These are phyloP conservation scores for Brettanomyces anomalus DNA, from an alignment of 805 yeast genomes.

Conservation along the genomic window DNA sequence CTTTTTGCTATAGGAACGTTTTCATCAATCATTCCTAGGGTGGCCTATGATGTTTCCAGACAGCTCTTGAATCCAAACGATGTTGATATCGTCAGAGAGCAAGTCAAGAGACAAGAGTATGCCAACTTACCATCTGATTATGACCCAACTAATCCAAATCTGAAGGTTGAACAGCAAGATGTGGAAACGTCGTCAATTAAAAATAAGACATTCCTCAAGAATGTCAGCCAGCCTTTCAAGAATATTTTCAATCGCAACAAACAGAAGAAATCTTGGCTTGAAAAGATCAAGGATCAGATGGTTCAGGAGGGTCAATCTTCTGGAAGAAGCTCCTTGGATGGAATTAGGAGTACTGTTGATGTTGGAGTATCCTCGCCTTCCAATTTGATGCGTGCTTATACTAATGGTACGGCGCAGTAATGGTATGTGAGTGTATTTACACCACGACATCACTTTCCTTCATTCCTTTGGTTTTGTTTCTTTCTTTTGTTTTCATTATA, in stretches of 20 bases:
- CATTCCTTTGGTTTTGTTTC: too few species aligned
- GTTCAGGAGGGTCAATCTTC: slow-evolving; percentile 16
- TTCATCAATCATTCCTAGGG: slow-evolving; percentile 52
- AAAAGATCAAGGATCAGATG: slow-evolving; percentile 13
- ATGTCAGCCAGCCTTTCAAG: neutral
- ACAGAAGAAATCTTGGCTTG: neutral
- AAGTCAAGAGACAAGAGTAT: slow-evolving; percentile 43
- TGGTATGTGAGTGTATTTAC: neutral
- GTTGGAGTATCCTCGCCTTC: slow-evolving; percentile 17
- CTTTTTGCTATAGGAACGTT: slow-evolving; percentile 46
- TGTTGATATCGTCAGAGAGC: slow-evolving; percentile 63
- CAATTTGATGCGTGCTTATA: slow-evolving; percentile 16
- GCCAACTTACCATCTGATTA: slow-evolving; percentile 11
- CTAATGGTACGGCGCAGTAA: neutral
- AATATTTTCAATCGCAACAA: neutral
- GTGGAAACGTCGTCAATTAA: neutral
- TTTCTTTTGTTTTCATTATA: too few species aligned
- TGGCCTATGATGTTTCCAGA: slow-evolving; percentile 39
- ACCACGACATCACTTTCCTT: neutral
- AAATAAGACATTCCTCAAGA: neutral
- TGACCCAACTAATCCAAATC: slow-evolving; percentile 7
- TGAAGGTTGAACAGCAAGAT: too few species aligned
- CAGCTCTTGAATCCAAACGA: slow-evolving; percentile 54
- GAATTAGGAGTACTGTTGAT: slow-evolving; percentile 18
- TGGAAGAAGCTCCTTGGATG: slow-evolving; percentile 15